Evolutionary conservation across 257 asterid genomes (phyloP), one percentile per base, ranked within the genome.

Genomic region (Solanum infundibuliforme): DNA sequence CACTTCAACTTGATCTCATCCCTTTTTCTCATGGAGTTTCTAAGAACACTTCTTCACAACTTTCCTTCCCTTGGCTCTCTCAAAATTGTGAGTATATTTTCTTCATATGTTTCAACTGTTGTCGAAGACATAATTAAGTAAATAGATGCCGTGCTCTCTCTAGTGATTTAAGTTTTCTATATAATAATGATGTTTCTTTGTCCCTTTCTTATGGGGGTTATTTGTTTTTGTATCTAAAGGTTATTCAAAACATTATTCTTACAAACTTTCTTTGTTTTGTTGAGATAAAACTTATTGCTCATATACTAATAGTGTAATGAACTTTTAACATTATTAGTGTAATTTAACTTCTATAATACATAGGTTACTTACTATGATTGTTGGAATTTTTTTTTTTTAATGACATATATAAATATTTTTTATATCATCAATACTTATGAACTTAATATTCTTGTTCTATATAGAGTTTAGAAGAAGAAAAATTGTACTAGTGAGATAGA

Each of bases 1-100:
- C 96, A 89, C 89, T 96, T 82, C 98, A 96, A 94, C 98, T 95
- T 29, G 95, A 96, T 87, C 97, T 96, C 3, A 90, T 96, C n/a
- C 98, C 98, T 3, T 94, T 90, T 79, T 89, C 94, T 32, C 95
- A 95, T 32, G 20, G 21, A 3, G 95, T 93, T 82, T 93, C 89
- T 6, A 83, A 87, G 73, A 87, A 65, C 18, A 18, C 93, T 3
- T 12, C 93, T 1, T 76, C 88, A 74, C 90, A 88, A 86, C 83
- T 90, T 60, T 89, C 93, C 62, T 90, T 95, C 89, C 92, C 98
- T 16, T 95, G 98, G 99, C 98, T 95, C 75, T 89, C 90, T 27
- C 89, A 94, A 14, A 92, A 93, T 90, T 69, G 98, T 94, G 91
- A 87, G 60, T 39, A 60, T 18, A 21, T 74, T 55, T 16, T 32